A percentile compares a stretch with the other conserved stretches of the same genome.
phyloP scores from a whole-genome alignment of 805 yeast species.

The Hermanozyma aechmeae region DNA sequence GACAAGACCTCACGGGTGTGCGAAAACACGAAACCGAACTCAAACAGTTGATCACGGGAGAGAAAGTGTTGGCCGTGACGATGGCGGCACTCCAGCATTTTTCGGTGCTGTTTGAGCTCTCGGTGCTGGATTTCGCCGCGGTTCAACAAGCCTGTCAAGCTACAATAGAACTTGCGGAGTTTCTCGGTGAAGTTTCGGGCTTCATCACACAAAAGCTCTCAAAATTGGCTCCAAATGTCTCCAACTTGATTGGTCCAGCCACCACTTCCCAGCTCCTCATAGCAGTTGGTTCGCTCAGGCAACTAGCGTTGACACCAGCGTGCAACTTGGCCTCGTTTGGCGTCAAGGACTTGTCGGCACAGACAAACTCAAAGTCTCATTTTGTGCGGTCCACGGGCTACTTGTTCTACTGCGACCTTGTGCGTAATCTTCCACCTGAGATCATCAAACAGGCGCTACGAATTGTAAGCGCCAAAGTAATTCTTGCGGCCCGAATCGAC shows the following conservation, averaged over 20 bases:
- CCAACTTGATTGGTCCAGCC: conserved; percentile 61
- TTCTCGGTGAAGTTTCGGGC: conserved; percentile 34
- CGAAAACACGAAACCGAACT: conserved; percentile 25
- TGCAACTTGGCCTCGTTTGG: conserved; percentile 82
- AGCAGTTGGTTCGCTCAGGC: conserved; percentile 57
- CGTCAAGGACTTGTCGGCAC: conserved; percentile 29
- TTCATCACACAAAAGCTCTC: conserved; percentile 51
- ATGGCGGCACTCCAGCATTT: conserved; percentile 57
- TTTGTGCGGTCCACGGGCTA: conserved; percentile 61
- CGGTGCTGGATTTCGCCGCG: conserved; percentile 22
- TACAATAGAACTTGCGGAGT: conserved; percentile 34
- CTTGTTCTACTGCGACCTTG: conserved; percentile 49
- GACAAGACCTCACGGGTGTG: conserved; percentile 33
- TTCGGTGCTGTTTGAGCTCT: conserved; percentile 6
- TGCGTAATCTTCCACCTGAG: conserved; percentile 51
- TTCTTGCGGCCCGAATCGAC: conserved; percentile 80
- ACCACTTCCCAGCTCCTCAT: conserved; percentile 69
- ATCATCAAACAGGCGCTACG: conserved; percentile 63
- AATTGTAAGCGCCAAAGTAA: conserved; percentile 68
- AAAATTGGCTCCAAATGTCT: conserved; percentile 69
- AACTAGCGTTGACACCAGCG: conserved; percentile 62
- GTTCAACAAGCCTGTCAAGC: conserved; percentile 39
- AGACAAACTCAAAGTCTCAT: conserved; percentile 15
- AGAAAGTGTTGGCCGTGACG: conserved; percentile 60
- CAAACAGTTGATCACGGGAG: conserved; percentile 41